These are phyloP conservation scores for Polyporus tsugae DNA, from an alignment of 1,284 basidiomycete species.

Conservation along the genomic window DNA sequence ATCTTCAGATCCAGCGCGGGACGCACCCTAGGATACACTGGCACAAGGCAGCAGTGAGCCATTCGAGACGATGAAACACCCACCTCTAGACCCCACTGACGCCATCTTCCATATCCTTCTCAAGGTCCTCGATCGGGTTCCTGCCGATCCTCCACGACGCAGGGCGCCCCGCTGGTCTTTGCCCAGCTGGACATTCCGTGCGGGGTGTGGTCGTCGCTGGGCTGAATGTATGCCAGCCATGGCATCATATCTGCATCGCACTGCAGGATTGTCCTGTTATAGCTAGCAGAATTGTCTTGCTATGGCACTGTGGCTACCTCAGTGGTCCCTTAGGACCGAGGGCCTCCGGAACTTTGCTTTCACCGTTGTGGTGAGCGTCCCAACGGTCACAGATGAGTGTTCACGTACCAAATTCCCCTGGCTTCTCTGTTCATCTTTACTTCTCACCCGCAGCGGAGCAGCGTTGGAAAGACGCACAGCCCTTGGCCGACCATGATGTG, in stretches of 20 bases:
- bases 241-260: background rate
- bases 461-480: background rate
- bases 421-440: background rate
- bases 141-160: constrained; percentile 1
- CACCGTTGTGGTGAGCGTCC: constrained; percentile 1
- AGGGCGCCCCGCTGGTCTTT: background rate
- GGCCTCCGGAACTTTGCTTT: background rate
- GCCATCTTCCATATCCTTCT: background rate
- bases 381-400: background rate
- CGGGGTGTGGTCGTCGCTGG: constrained; percentile 2
- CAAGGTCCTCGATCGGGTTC: constrained; percentile 4
- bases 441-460: background rate
- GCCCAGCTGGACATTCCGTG: background rate
- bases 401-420: constrained; percentile 3
- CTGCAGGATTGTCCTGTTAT: constrained; percentile 1
- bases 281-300: background rate
- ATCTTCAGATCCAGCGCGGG: background rate
- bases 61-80: background rate
- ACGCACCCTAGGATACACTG: background rate
- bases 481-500: background rate
- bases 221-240: background rate
- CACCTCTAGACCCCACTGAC: background rate
- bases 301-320: constrained; percentile 4
- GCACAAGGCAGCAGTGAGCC: constrained; percentile 1
- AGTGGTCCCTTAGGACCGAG: background rate